Conservation (phyloP, 1,284 basidiomycete genomes). For the Leucoagaricus sp. region DNA sequence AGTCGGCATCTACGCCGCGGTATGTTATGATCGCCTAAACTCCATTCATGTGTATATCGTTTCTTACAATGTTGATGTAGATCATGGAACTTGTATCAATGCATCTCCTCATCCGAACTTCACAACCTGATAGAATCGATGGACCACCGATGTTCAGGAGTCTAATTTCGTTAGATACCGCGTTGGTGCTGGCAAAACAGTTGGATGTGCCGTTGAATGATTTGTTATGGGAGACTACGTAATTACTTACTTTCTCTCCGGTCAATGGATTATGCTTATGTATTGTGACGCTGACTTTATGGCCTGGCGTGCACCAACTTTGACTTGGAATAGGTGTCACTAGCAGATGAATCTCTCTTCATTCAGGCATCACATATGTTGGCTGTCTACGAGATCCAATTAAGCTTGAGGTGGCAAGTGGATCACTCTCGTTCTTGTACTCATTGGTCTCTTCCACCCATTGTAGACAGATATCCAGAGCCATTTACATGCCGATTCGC, state of each 20-base stretch:
- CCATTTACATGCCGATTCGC: too few relatives aligned
- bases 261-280: too few relatives aligned
- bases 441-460: too few relatives aligned
- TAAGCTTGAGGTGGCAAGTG: too few relatives aligned
- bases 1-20: constrained; percentile 58
- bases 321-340: too few relatives aligned
- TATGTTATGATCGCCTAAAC: constrained; percentile 34
- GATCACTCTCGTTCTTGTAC: too few relatives aligned
- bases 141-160: constrained; percentile 74
- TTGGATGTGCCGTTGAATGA: constrained; percentile 68
- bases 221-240: constrained; percentile 67
- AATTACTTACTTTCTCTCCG: background rate
- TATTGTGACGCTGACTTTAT: too few relatives aligned
- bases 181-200: constrained; percentile 61
- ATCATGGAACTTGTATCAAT: constrained; percentile 72
- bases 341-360: too few relatives aligned
- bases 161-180: constrained; percentile 69
- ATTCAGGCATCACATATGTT: too few relatives aligned
- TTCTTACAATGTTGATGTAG: constrained; percentile 36
- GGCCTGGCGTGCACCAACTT: too few relatives aligned
- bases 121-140: constrained; percentile 67
- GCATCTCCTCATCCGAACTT: constrained; percentile 68
- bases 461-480: too few relatives aligned
- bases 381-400: too few relatives aligned
- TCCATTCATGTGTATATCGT: background rate